Base-by-base conservation (phyloP, 306 rosid species). In the Notholithocarpus densiflorus region DNA sequence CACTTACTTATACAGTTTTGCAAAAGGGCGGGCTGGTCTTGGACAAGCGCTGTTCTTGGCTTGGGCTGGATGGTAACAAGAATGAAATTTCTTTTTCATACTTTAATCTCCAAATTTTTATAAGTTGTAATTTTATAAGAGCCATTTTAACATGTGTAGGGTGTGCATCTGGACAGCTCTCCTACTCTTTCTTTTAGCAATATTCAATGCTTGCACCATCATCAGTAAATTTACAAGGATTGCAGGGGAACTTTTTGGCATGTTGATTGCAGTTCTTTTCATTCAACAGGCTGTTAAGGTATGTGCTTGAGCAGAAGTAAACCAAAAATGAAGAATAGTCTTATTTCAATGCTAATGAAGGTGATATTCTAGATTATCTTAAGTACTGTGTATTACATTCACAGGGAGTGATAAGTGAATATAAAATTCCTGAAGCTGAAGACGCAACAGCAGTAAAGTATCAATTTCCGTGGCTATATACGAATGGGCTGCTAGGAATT, bases 241-340 rank as follows among this genome's bases (percentile, higher is more conserved):
- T 69, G 95, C 98, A 0, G 97, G 95, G 5, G 97, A 92, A 56
- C 88, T 92, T 75, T 92, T 94, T 51, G 97, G 97, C 82, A 92
- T 91, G 97, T 79, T 94, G 87, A 94, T 92, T 65, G 54, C 92
- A 5, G 91, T 94, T 79, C 80, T 94, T 69, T 94, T 94, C 88
- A 72, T 94, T 85, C 97, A 92, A 88, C 62, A 94, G 85, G 97
- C 98, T 64, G 86, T 91, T 78, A 92, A 89, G 98, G 97, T 94
- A 15, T 72, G 82, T 77, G 53, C 26, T 6, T 5, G 27, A 32
- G 1, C 4, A 32, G 72, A 34, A 66, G 13, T 5, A 19, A 18
- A 32, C 9, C 4, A 1, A 31, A 6, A 7, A 7, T 48, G 53
- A 48, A 48, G 17, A 48, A 48, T 48, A 2, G 53, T 48, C 53